A percentile compares a stretch with the other conserved stretches of the same genome.
Conservation (phyloP, 495 filamentous ascomycete genomes). For the Thermothielavioides terrestris region DNA sequence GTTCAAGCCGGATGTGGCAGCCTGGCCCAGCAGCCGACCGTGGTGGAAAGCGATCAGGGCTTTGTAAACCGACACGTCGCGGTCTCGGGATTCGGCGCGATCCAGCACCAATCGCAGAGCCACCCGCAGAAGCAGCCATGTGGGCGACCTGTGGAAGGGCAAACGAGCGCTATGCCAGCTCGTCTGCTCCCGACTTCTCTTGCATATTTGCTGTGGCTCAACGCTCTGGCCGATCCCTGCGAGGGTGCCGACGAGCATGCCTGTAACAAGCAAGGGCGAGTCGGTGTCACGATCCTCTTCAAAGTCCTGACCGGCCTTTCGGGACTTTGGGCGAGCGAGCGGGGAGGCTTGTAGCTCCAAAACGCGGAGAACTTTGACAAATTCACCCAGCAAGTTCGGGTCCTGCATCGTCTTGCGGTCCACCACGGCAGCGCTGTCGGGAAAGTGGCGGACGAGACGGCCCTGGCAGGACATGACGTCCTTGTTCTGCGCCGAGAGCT, state of each 20-base stretch:
- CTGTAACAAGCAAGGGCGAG: constrained; percentile 47
- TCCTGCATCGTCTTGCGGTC: constrained; percentile 25
- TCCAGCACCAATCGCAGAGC: constrained; percentile 35
- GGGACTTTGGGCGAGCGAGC: constrained; percentile 29
- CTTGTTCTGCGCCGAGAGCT: constrained; percentile 43
- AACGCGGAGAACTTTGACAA: constrained; percentile 35
- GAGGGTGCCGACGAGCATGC: constrained; percentile 44
- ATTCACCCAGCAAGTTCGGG: constrained; percentile 23
- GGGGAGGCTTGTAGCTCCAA: constrained; percentile 30
- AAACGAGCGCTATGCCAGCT: constrained; percentile 32
- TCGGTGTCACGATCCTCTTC: constrained; percentile 46
- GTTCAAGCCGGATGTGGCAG: neutral
- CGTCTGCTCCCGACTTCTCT: constrained; percentile 55
- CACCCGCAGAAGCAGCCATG: constrained; percentile 55
- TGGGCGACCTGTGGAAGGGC: constrained; percentile 50
- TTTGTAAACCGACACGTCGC: constrained; percentile 40
- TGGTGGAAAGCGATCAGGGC: constrained; percentile 47
- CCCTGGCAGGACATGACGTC: constrained; percentile 42
- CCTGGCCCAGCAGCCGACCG: constrained; percentile 29
- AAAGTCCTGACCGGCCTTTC: constrained; percentile 32
- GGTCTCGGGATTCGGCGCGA: constrained; percentile 4
- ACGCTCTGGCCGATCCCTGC: constrained; percentile 30
- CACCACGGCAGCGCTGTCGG: constrained; percentile 40
- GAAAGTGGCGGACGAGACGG: constrained; percentile 47
- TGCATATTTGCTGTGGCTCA: constrained; percentile 34